These are phyloP conservation scores for Rhizopogon rudus DNA, from an alignment of 768 basidiomycete genomes.

Conservation along the genomic window DNA sequence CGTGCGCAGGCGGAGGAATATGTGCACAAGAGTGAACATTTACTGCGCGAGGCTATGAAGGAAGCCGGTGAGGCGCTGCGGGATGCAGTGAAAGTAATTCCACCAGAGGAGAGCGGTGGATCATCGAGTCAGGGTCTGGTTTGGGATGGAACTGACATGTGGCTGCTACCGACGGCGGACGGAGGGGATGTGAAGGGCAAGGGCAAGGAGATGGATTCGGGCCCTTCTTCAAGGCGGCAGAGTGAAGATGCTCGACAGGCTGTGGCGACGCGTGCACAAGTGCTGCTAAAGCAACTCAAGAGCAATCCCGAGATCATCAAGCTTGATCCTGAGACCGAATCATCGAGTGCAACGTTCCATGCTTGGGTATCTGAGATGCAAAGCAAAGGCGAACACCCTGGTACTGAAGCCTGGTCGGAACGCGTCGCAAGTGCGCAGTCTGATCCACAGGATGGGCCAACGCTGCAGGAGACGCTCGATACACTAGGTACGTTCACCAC, in stretches of 20 bases:
- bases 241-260: slow-evolving; percentile 43
- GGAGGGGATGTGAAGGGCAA: slow-evolving; percentile 28
- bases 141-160: slow-evolving; percentile 89
- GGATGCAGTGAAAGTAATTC: slow-evolving; percentile 91
- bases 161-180: slow-evolving; percentile 55
- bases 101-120: slow-evolving; percentile 54
- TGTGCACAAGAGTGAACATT: slow-evolving; percentile 64
- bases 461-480: slow-evolving; percentile 49
- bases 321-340: slow-evolving; percentile 70
- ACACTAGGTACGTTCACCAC: slow-evolving; percentile 47
- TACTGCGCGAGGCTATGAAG: slow-evolving; percentile 65
- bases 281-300: slow-evolving; percentile 65
- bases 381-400: slow-evolving; percentile 49
- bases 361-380: slow-evolving; percentile 57
- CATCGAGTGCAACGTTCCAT: slow-evolving; percentile 47
- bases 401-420: slow-evolving; percentile 46
- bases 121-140: slow-evolving; percentile 35
- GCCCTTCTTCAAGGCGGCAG: slow-evolving; percentile 21
- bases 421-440: slow-evolving; percentile 44
- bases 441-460: slow-evolving; percentile 46
- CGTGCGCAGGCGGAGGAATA: slow-evolving; percentile 82
- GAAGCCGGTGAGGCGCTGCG: slow-evolving; percentile 78
- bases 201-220: slow-evolving; percentile 28
- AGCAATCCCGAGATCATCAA: slow-evolving; percentile 71
- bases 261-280: slow-evolving; percentile 72